Base-by-base conservation (phyloP, 176 grass and related monocot species). In the Saccharum spontaneum region DNA sequence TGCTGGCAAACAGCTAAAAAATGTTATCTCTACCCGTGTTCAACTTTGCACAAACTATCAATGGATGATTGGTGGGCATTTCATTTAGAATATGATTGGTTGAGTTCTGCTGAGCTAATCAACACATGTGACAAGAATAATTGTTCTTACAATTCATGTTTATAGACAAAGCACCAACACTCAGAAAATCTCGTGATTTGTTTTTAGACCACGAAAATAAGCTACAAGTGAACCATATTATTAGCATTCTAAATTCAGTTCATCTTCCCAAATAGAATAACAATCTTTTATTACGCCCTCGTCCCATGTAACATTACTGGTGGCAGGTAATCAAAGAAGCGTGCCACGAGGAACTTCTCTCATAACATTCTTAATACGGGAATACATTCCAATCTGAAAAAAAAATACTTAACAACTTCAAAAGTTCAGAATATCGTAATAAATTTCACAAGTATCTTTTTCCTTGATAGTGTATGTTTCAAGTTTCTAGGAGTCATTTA, bases 401-500 rank as follows among this genome's bases (percentile, higher is more conserved):
- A 26, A 37, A 7, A n/a, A 10, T 77, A 17, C 7, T 50, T 69
- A 5, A 50, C 5, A 4, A 67, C 11, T 46, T 43, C 6, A 77
- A 48, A 66, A 48, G 30, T 34, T 54, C 16, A 43, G 16, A 76
- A 36, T 45, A 36, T 48, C 2, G 0, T 38, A 76, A 81, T 16
- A 46, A 60, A 63, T 37, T 28, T 59, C 34, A 75, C 8, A 26
- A 24, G 46, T 36, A 82, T 57, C 44, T 3, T n/a, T 55, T 80
- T 40, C 70, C 14, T 23, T 43, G 33, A 65, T 64, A 57, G 18
- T 76, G 61, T 59, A 23, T 59, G 76, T 9, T 45, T 68, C 10
- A 82, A 50, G 49, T 60, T 81, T 87, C 17, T 45, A 87, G 45
- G 48, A 82, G 71, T 68, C 20, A 24, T 71, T 88, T 78, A 40